phyloP scores from a whole-genome alignment of 2,329 filamentous ascomycete genomes.

The Ceratocystis eucalypticola region DNA sequence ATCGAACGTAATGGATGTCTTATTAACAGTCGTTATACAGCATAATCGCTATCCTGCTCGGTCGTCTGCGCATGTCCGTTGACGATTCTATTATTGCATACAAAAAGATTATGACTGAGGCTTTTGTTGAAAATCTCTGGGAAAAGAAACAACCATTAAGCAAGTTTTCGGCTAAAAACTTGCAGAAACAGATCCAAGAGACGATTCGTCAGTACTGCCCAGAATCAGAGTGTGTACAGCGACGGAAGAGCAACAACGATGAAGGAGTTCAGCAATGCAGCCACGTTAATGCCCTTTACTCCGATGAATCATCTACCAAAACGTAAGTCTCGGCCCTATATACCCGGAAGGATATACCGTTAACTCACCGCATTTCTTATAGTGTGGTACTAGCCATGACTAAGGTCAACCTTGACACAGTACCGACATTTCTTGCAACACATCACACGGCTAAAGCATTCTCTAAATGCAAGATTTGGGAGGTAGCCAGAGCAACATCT shows the following conservation, averaged over 20 bases:
- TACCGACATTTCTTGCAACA: constrained; percentile 22
- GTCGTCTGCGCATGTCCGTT: background rate
- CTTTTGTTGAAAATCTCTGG: background rate
- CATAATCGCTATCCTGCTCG: background rate
- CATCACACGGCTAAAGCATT: constrained; percentile 22
- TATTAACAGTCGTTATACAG: background rate
- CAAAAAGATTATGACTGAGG: background rate
- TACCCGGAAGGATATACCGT: background rate
- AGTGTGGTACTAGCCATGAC: background rate
- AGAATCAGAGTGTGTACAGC: background rate
- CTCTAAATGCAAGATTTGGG: constrained; percentile 24
- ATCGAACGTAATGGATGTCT: no score
- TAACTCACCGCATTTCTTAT: background rate
- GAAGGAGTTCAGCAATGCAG: background rate
- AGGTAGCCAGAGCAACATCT: constrained; percentile 25
- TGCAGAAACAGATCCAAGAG: background rate
- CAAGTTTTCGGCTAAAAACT: background rate
- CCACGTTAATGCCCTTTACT: background rate
- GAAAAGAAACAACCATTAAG: background rate
- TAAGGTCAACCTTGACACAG: constrained; percentile 13
- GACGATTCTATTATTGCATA: background rate
- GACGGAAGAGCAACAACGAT: background rate
- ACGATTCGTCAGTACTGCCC: background rate
- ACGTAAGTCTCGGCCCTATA: background rate
- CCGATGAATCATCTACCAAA: background rate